Base-by-base conservation (phyloP, 495 filamentous ascomycete genomes). In the Aspergillus bridgeri region DNA sequence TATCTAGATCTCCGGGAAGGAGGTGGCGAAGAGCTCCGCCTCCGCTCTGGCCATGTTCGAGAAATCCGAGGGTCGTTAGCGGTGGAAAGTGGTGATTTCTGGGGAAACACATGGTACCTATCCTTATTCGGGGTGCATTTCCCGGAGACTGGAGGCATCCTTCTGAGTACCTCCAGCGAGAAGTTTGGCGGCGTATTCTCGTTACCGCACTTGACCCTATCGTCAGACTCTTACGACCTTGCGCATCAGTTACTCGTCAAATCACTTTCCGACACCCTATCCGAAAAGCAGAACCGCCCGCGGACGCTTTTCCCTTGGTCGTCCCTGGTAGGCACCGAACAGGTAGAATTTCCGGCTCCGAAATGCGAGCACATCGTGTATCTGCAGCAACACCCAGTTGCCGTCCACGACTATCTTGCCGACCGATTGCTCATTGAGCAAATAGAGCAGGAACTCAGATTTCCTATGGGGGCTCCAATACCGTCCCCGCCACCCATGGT, bases 291-390 rank as follows among this genome's bases (percentile, higher is more conserved):
- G 64, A 82, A 75, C 48, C 80, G 56, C 65, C 70, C 66, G 59
- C 76, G 62, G 63, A 82, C 69, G 54, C 55, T 83, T 65, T 65
- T 86, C 71, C 87, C 82, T 59, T 87, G 85, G 86, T 72, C 80
- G n/a, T 87, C 88, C 17, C 74, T 83, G 22, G 69, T 83, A 29
- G 79, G 79, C 6, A 69, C 80, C 0, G 81, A 82, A 29, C 85
- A 77, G 49, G 84, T 71, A 65, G 77, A 64, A 68, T 83, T 83
- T 75, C 67, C 83, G 19, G 68, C 81, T 44, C 90, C 91, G 3
- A 86, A 87, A 53, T 98, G 94, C 76, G 94, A 98, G 66, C 92
- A 89, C 66, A 75, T 98, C 22, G 72, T 95, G 42, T 97, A 92
- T 69, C 73, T 92, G 27, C 94, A 98, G 69, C 85, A 96, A 58